Base-by-base conservation (phyloP, 305 asterid genomes). In the Petunia hybrid region DNA sequence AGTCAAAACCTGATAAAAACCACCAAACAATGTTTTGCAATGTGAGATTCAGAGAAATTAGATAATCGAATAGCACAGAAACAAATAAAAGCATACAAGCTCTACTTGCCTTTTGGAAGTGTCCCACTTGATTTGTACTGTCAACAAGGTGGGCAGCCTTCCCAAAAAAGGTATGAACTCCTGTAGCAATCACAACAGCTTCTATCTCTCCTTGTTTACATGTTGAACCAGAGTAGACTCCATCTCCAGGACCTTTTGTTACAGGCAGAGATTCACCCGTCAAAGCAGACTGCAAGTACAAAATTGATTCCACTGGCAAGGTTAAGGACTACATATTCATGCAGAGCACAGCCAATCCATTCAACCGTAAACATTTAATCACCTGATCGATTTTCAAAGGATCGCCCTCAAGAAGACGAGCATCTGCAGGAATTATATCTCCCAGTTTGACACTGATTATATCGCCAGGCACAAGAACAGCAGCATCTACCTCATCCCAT, bases 121-220 rank as follows among this genome's bases (percentile, higher is more conserved):
- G 98, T 14, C 98, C 99, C 55, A 95, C 99, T 90, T 95, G 97
- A 85, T 95, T 94, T 31, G 99, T 95, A 13, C 90, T 80, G 85
- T 95, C 99, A 67, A 95, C 99, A 78, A 95, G 98, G 81, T 95
- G 99, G 3, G 99, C 99, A 79, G 99, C 99, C 89, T 92, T 95
- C 38, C 99, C 98, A 41, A 95, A 95, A 85, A 95, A 95, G 45
- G 99, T 95, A 87, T 94, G 99, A 66, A 95, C 99, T 83, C 99
- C 99, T 8, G 99, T 95, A 56, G 96, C 99, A 43, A 95, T 93
- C 48, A 93, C 99, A 59, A 95, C 77, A 65, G 98, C 99, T 84
- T 95, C 99, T 14, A 95, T 68, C 82, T 95, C 99, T 81, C 99
- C 99, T 82, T 95, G 99, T 87, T 95, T 95, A 93, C 99, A 95